Conservation (phyloP, 176 grass and related monocot genomes). For the Oryza punctata region DNA sequence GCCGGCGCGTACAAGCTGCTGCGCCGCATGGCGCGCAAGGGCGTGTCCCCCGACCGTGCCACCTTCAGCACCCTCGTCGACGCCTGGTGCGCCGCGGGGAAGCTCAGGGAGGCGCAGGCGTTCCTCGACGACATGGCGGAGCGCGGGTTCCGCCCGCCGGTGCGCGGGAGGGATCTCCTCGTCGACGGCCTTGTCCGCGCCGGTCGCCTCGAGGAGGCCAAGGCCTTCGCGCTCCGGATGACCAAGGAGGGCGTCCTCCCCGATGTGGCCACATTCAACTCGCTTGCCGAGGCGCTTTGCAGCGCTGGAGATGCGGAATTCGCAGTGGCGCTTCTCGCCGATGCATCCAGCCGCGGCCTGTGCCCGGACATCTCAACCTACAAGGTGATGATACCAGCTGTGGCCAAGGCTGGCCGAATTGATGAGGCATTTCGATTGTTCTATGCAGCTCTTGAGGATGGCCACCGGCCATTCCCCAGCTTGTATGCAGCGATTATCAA, state of each 20-base stretch:
- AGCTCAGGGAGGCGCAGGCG: constrained; percentile 82
- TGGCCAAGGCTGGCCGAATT: constrained; percentile 79
- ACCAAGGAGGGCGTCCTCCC: constrained; percentile 94
- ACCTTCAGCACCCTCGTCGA: constrained; percentile 93
- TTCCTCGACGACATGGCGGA: constrained; percentile 91
- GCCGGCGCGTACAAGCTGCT: constrained; percentile 80
- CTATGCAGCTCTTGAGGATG: constrained; percentile 73
- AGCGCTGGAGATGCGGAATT: constrained; percentile 63
- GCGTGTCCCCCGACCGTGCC: constrained; percentile 62
- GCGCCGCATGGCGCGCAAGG: constrained; percentile 86
- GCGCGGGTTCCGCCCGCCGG: constrained; percentile 76
- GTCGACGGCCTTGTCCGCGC: constrained; percentile 84
- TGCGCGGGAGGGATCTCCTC: constrained; percentile 79
- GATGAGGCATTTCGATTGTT: constrained; percentile 82
- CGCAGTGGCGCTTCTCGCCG: constrained; percentile 60
- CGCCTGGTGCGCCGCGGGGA: constrained; percentile 88
- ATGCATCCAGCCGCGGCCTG: constrained; percentile 66
- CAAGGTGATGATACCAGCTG: constrained; percentile 84
- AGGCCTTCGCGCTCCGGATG: constrained; percentile 83
- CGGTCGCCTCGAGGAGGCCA: constrained; percentile 78
- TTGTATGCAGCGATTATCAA: constrained; percentile 90
- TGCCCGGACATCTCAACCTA: constrained; percentile 94
- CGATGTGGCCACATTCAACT: constrained; percentile 89
- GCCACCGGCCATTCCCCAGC: constrained; percentile 80
- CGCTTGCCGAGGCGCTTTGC: constrained; percentile 79